Evolutionary conservation across 805 yeast genomes (phyloP), one percentile per base, ranked within the genome.

Genomic region (Kluyveromyces lactis): DNA sequence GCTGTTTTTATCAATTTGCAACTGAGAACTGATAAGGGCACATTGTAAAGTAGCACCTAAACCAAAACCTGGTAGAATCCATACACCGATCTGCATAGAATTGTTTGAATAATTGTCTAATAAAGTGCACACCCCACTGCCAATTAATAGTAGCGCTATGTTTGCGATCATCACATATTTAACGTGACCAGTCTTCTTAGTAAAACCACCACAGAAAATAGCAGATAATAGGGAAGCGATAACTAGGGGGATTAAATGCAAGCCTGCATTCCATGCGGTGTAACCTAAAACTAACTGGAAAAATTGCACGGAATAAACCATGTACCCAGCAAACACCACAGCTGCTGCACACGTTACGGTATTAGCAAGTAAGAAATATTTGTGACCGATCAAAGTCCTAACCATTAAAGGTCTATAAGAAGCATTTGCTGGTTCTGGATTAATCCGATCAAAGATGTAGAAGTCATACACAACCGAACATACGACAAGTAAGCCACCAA

Each of bases 401-500:
- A 50, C 36, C 30, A 54, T 38, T 17, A 54, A 32, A n/a, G 57
- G 46, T 36, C 37, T 15, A 27, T 12, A 17, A 2, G 12, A 7
- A 23, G 12, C 23, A 18, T 26, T 18, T 9, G 34, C 34, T 9
- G 27, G 27, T 9, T 24, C 27, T 9, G 27, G 27, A 24, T 24
- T 24, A 9, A 24, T 12, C 12, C 12, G 9, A 12, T 24, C 27
- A 24, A 9, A 24, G 35, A 28, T 23, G 12, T 40, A 36, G 33
- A 49, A 50, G 33, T 81, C 84, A 21, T 72, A 64, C 2, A 74
- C 17, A 7, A 77, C 27, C 40, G 81, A 78, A 0, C 52, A 43
- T 1, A 68, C 42, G 17, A 72, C 61, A 18, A 66, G 58, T 0
- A 55, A 39, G 1, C 64, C 70, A 18, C 79, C 79, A 28, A 72